Conservation (phyloP, 768 basidiomycete genomes). For the Multifurca ochricompacta region DNA sequence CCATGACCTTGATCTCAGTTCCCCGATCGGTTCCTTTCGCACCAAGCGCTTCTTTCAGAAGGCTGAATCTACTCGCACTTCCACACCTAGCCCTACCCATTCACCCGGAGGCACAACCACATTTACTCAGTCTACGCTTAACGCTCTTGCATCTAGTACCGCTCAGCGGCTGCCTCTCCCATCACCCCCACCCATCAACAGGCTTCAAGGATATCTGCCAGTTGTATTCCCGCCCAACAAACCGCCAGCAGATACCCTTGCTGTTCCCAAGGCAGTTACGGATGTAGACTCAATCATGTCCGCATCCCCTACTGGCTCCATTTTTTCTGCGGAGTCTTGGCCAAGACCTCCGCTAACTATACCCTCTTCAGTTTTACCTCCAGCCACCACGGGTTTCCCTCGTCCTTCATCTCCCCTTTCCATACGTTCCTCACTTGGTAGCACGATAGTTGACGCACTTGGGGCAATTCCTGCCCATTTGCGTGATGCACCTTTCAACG, state of each 20-base stretch:
- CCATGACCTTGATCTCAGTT: constrained; percentile 13
- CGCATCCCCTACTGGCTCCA: background rate
- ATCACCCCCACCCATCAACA: constrained; percentile 7
- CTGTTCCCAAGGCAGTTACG: background rate
- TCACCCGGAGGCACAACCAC: constrained; percentile 5
- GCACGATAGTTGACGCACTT: constrained; percentile 16
- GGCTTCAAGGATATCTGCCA: background rate
- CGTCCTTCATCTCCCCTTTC: constrained; percentile 10
- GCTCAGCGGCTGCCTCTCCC: constrained; percentile 12
- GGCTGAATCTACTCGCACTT: constrained; percentile 2
- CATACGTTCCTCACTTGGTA: constrained; percentile 4
- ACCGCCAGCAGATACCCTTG: background rate
- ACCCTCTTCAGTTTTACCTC: background rate
- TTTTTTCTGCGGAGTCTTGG: constrained; percentile 11
- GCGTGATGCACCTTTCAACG: constrained; percentile 10
- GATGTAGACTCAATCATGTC: constrained; percentile 1
- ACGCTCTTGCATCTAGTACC: constrained; percentile 11
- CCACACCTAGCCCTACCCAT: constrained; percentile 7
- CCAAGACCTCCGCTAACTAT: constrained; percentile 1
- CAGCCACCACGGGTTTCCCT: background rate
- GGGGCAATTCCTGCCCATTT: constrained; percentile 12
- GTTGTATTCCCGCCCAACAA: background rate
- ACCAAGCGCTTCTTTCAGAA: constrained; percentile 8
- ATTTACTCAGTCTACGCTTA: constrained; percentile 10
- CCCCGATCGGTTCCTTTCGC: constrained; percentile 1